phyloP scores from a whole-genome alignment of 176 grass and related monocot species.

The Aegilops umbellulata region DNA sequence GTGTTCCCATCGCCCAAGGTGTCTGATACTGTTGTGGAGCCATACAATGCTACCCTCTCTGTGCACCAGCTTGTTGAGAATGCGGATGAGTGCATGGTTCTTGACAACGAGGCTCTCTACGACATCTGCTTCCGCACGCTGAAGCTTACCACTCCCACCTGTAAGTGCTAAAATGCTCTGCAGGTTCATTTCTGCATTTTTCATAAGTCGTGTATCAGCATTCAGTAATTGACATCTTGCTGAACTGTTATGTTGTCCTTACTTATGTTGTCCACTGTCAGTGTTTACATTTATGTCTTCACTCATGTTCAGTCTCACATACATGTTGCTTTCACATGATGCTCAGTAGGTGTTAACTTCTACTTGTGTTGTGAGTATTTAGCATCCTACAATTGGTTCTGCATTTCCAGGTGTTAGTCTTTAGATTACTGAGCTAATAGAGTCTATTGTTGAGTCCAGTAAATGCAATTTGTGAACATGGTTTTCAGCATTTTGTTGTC shows the following conservation, averaged over 20 bases:
- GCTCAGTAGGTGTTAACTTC: neutral
- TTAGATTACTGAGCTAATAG: neutral
- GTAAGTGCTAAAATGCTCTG: conserved; percentile 22
- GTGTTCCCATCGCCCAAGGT: conserved; percentile 90
- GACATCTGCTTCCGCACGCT: conserved; percentile 91
- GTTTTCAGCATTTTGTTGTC: too few species aligned
- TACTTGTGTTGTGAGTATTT: neutral
- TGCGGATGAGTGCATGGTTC: conserved; percentile 88
- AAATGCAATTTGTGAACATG: neutral
- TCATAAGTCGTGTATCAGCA: neutral
- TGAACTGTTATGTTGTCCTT: neutral
- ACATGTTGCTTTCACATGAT: neutral
- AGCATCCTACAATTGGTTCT: neutral
- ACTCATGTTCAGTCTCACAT: neutral
- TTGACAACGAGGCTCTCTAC: conserved; percentile 80
- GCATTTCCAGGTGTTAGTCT: neutral
- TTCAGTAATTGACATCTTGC: neutral
- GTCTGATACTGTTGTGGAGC: conserved; percentile 80
- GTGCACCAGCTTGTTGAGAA: conserved; percentile 90
- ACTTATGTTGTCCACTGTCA: too few species aligned
- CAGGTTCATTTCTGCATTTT: neutral
- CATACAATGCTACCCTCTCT: conserved; percentile 83
- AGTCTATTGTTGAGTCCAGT: neutral
- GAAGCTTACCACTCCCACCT: conserved; percentile 70
- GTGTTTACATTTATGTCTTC: neutral